Evolutionary conservation across 345 rosid species (phyloP), one percentile per base, ranked within the genome.

Genomic region (Rhizophora apiculata): DNA sequence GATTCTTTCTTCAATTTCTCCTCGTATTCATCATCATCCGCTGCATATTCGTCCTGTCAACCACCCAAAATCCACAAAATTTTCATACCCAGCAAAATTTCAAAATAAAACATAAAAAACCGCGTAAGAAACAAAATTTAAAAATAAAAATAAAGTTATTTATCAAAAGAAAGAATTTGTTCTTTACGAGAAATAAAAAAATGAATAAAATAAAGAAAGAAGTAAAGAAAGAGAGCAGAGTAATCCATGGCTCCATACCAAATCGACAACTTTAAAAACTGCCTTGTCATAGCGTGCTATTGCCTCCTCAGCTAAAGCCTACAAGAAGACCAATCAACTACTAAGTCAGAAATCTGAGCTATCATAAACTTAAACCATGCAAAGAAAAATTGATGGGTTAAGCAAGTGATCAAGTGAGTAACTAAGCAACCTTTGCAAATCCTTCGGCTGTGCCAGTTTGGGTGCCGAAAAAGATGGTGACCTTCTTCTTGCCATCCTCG

Each of bases 401-500:
- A 59, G 59, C 43, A 39, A 6, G 13, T 7, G 11, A 21, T 16
- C 9, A 58, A 29, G 29, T 22, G 20, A 32, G 57, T 19, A 13
- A 30, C n/a, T n/a, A 26, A 31, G 5, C 36, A 51, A 90, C 93
- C 90, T 88, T 90, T 31, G 96, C 85, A 63, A 90, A 88, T 22
- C 94, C 96, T 70, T 86, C 96, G 4, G 96, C 94, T 0, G 93
- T 90, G 32, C 96, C 96, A 48, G 96, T 90, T 79, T 90, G 96
- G 7, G 96, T 90, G 61, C 93, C 96, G 67, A 79, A 90, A 74
- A 90, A 82, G 61, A 90, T 73, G 64, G 90, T 79, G 72, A 90
- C 62, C 34, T 18, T 30, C 56, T 63, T 26, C 53, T 2, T 21
- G 15, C 51, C 68, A 31, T 27, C 56, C 16, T 51, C 55, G 15